Conservation (phyloP, 495 filamentous ascomycete species). For the Lineolata rhizophorae region DNA sequence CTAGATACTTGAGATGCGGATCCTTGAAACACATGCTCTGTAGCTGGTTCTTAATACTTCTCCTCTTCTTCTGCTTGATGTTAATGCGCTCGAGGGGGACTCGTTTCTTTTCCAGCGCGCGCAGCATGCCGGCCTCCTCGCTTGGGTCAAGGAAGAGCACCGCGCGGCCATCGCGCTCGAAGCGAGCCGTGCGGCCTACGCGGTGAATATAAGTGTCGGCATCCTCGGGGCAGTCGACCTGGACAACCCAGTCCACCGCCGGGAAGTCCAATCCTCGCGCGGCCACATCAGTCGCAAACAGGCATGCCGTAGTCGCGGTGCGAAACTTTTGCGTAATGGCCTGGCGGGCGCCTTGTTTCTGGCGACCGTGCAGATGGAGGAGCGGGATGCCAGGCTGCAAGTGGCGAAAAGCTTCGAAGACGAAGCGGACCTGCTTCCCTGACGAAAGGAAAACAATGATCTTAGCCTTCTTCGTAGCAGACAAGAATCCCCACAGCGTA, state of each 20-base stretch:
- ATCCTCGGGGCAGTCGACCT: conserved; percentile 88
- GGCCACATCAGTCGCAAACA: conserved; percentile 90
- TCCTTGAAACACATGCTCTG: conserved; percentile 92
- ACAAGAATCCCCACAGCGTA: conserved; percentile 78
- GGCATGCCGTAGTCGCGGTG: conserved; percentile 52
- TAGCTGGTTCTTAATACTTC: conserved; percentile 58
- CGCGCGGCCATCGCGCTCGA: conserved; percentile 65
- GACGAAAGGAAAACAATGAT: conserved; percentile 87
- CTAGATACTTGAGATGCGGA: conserved; percentile 81
- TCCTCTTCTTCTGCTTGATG: conserved; percentile 72
- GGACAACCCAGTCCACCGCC: conserved; percentile 92
- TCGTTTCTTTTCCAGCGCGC: conserved; percentile 64
- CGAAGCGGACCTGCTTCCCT: conserved; percentile 89
- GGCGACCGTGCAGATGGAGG: conserved; percentile 84
- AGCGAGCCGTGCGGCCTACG: conserved; percentile 86
- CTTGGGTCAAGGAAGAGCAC: conserved; percentile 82
- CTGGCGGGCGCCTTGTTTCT: conserved; percentile 72
- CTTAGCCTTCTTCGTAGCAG: conserved; percentile 70
- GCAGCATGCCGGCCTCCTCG: conserved; percentile 73
- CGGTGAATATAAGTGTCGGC: conserved; percentile 95
- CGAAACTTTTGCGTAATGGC: conserved; percentile 73
- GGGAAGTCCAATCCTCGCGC: conserved; percentile 90
- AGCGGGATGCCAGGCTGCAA: conserved; percentile 88
- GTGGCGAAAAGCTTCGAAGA: conserved; percentile 80
- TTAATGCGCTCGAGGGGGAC: conserved; percentile 70